Evolutionary conservation across 108 stramenopile genomes (phyloP).

Genomic region (Nannochloropsis oceanica): DNA sequence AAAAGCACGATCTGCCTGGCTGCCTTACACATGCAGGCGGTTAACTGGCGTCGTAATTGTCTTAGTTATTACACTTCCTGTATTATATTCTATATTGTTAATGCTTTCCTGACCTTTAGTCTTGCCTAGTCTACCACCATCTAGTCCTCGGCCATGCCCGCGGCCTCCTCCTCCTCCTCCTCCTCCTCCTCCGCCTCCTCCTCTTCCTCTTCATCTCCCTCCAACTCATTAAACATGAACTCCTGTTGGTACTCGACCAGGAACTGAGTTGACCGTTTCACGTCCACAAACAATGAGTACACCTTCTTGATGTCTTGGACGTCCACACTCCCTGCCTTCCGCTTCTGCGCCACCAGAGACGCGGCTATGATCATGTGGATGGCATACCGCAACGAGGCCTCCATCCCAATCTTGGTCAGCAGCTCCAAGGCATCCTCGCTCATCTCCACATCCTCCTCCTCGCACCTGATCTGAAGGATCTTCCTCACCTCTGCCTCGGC

Average conservation of each 20-base stretch:
- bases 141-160: not conserved
- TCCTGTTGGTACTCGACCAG: slow-evolving; percentile 94
- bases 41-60: too few species aligned
- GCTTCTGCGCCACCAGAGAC: slow-evolving; percentile 63
- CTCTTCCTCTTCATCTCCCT: slow-evolving; percentile 25
- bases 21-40: too few species aligned
- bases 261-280: slow-evolving; percentile 91
- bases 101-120: not conserved
- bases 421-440: slow-evolving; percentile 79
- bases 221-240: slow-evolving; percentile 32
- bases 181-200: slow-evolving; percentile 49
- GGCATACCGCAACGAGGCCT: slow-evolving; percentile 93
- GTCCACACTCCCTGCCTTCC: slow-evolving; percentile 70
- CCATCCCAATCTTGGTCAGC: slow-evolving; percentile 79
- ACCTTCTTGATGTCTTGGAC: slow-evolving; percentile 68
- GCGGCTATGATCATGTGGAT: slow-evolving; percentile 96
- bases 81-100: not conserved
- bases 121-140: not conserved
- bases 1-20: too few species aligned
- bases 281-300: slow-evolving; percentile 85
- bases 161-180: slow-evolving; percentile 37
- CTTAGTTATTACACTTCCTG: too few species aligned
- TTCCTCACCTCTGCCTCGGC: slow-evolving; percentile 63
- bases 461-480: slow-evolving; percentile 46
- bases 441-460: slow-evolving; percentile 98